These are phyloP conservation scores for Trichoderma aggressivum DNA, from an alignment of 2,329 filamentous ascomycete genomes.

Conservation along the genomic window DNA sequence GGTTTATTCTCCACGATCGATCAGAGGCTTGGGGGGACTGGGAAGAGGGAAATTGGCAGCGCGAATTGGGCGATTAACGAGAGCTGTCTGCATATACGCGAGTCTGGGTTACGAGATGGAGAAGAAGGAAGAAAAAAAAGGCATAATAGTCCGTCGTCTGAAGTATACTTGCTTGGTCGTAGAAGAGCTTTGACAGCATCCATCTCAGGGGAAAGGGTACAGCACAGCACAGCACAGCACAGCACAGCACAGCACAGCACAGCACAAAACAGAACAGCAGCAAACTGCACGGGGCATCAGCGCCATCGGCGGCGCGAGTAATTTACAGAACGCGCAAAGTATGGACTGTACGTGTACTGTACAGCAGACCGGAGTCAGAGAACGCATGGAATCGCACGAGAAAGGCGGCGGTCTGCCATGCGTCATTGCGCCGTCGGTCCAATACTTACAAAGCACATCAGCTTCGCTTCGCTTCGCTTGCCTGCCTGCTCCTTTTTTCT, in stretches of 20 bases:
- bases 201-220: background rate
- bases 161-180: background rate
- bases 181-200: background rate
- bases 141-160: background rate
- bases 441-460: background rate
- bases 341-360: background rate
- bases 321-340: slow-evolving; percentile 3
- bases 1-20: slow-evolving; percentile 9
- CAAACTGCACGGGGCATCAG: background rate
- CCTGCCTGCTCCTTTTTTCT: background rate
- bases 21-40: background rate
- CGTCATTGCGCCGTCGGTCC: slow-evolving; percentile 7
- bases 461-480: background rate
- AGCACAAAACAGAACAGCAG: background rate
- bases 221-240: background rate
- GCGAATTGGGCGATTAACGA: slow-evolving; percentile 8
- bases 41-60: background rate
- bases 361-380: background rate
- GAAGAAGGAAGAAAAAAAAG: background rate
- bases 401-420: slow-evolving; percentile 2
- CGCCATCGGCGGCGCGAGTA: background rate
- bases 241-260: background rate
- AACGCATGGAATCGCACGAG: background rate
- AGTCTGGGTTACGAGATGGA: background rate
- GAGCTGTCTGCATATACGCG: background rate